Conservation (phyloP, 208 protist species). For the Angomonas ambiguus region DNA sequence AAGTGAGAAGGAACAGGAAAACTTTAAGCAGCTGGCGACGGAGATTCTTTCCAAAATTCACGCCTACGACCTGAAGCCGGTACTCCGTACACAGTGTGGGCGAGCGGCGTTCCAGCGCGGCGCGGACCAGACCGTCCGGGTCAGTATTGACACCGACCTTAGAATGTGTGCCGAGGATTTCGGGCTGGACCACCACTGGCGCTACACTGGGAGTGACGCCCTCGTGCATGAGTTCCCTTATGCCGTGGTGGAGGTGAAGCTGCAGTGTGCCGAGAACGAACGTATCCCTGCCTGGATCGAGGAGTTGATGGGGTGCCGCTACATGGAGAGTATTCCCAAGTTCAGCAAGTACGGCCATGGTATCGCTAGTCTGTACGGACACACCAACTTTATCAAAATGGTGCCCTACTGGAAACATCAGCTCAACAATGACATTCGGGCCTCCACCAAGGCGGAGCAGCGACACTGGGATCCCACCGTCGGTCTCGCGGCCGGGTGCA, state of each 20-base stretch:
- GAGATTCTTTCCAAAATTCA: conserved; percentile 83
- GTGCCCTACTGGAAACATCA: conserved; percentile 90
- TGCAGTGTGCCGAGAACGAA: conserved; percentile 87
- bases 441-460: conserved; percentile 80
- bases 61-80: conserved; percentile 83
- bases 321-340: conserved; percentile 88
- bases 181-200: conserved; percentile 81
- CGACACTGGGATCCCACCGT: conserved; percentile 78
- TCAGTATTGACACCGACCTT: conserved; percentile 87
- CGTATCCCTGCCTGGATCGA: conserved; percentile 87
- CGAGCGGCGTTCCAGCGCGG: conserved; percentile 86
- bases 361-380: conserved; percentile 82
- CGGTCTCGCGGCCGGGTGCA: conserved; percentile 68
- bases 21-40: conserved; percentile 79
- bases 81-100: conserved; percentile 76
- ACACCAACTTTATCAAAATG: conserved; percentile 84
- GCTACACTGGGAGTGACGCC: conserved; percentile 66
- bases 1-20: conserved; percentile 51
- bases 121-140: conserved; percentile 76
- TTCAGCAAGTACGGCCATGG: conserved; percentile 90
- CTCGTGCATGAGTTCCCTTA: conserved; percentile 78
- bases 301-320: conserved; percentile 84
- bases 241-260: conserved; percentile 85
- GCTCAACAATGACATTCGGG: conserved; percentile 84
- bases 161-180: conserved; percentile 80